Evolutionary conservation across 2,329 filamentous ascomycete genomes (phyloP), one percentile per base, ranked within the genome.

Genomic region (Pseudomassariella vexata): DNA sequence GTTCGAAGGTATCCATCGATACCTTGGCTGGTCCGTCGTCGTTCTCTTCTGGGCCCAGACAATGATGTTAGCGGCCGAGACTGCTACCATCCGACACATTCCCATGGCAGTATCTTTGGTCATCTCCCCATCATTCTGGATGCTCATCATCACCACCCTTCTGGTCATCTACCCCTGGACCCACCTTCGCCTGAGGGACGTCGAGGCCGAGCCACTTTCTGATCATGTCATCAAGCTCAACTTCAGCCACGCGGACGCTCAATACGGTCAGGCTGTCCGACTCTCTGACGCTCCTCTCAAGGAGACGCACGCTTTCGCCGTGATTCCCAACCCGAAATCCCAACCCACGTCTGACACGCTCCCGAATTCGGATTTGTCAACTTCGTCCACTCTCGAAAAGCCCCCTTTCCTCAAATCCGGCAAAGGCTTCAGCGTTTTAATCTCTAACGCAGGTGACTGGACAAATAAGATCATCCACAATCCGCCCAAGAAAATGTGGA

Each of bases 381-480:
- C 18, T 9, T 27, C 31, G 15, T 16, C 30, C 47, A 10, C 32
- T 12, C 5, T 27, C 16, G 14, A 34, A 28, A 14, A 21, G 6
- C 16, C 16, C 56, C 24, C 48, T 56, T 15, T 54, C 6, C 6
- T 14, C 12, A 21, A 9, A 8, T 15, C n/a, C n/a, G n/a, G 17
- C 16, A 24, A 62, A 34, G 65, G 62, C 12, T 85, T 81, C 58
- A 85, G 79, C 1, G 63, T 83, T 19, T 62, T 88, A 19, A 68
- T 88, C 18, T 85, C 81, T 33, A 81, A 79, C 42, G 82, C 81
- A 4, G 83, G 83, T 15, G 82, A 88, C 58, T 88, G 83, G 82
- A 88, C 83, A 1, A 62, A 62, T 16, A 62, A 66, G 19, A 70
- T 74, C 35, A 85, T 88, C 56, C 59, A 67, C 28, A 64, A 69